Evolutionary conservation across 2,329 filamentous ascomycete genomes (phyloP).

Genomic region (Cordyceps cateniannulata): DNA sequence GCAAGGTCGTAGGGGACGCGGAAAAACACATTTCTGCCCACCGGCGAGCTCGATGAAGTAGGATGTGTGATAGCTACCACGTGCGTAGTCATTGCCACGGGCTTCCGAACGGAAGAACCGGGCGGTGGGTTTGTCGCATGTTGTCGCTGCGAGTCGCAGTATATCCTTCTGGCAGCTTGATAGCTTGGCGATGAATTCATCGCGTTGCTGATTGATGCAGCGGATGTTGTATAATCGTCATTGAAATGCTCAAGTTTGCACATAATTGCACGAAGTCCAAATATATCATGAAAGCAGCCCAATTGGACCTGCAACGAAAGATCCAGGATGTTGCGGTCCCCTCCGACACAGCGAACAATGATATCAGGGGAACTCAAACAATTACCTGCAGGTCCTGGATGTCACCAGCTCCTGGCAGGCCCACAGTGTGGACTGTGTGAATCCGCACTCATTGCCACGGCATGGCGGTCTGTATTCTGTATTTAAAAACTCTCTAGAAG

Average conservation of each 20-base stretch:
- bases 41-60: not conserved
- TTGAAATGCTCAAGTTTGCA: not conserved
- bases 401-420: too few relatives aligned
- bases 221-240: not conserved
- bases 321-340: too few relatives aligned
- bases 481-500: not conserved
- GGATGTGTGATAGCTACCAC: not conserved
- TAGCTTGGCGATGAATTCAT: not conserved
- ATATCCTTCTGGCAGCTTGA: not conserved
- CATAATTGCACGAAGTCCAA: too few relatives aligned
- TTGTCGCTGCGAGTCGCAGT: not conserved
- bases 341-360: too few relatives aligned
- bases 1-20: not conserved
- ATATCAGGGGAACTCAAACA: too few relatives aligned
- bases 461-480: too few relatives aligned
- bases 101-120: not conserved
- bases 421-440: too few relatives aligned
- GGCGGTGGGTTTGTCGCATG: not conserved
- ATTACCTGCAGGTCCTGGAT: too few relatives aligned
- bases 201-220: not conserved
- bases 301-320: too few relatives aligned
- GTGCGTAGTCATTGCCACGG: not conserved
- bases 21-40: not conserved
- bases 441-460: too few relatives aligned
- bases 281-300: too few relatives aligned